Evolutionary conservation across 176 grass and related monocot genomes (phyloP).

Genomic region (Metroxylon sagu): DNA sequence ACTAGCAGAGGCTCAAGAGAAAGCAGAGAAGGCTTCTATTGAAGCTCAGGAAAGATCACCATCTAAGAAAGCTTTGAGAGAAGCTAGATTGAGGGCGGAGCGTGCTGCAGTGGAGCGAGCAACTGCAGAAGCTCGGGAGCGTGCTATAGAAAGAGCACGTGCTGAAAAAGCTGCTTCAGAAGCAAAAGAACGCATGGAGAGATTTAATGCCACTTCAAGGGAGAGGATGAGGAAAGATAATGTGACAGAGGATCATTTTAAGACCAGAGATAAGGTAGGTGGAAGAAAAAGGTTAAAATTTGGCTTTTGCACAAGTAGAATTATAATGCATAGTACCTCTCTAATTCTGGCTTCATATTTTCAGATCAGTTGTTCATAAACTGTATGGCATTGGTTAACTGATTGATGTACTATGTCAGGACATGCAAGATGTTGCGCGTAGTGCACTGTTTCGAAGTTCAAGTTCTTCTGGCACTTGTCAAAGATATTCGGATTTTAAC

Average conservation of each 20-base stretch:
- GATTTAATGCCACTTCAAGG: neutral
- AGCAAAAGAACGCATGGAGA: conserved; percentile 14
- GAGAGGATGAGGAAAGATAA: neutral
- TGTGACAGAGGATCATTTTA: conserved; percentile 3
- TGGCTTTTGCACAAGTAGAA: neutral
- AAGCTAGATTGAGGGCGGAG: conserved; percentile 11
- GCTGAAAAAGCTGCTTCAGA: neutral
- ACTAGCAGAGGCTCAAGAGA: conserved; percentile 35
- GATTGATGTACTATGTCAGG: neutral
- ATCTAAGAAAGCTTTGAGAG: conserved; percentile 2
- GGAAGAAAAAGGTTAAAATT: neutral
- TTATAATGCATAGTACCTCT: neutral
- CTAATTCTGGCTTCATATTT: neutral
- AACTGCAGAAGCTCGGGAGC: no score
- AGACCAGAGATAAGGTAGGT: conserved; percentile 5
- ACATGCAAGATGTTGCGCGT: neutral
- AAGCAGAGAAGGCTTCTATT: conserved; percentile 25
- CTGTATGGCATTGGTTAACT: no score
- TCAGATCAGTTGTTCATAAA: no score
- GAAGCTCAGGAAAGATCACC: conserved; percentile 3
- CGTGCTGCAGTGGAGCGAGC: conserved; percentile 10
- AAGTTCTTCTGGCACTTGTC: neutral
- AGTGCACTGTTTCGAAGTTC: neutral
- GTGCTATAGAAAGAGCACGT: conserved; percentile 8
- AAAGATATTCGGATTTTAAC: conserved; percentile 2